Evolutionary conservation across 2,329 filamentous ascomycete genomes (phyloP).

Genomic region (Alternaria sp.): DNA sequence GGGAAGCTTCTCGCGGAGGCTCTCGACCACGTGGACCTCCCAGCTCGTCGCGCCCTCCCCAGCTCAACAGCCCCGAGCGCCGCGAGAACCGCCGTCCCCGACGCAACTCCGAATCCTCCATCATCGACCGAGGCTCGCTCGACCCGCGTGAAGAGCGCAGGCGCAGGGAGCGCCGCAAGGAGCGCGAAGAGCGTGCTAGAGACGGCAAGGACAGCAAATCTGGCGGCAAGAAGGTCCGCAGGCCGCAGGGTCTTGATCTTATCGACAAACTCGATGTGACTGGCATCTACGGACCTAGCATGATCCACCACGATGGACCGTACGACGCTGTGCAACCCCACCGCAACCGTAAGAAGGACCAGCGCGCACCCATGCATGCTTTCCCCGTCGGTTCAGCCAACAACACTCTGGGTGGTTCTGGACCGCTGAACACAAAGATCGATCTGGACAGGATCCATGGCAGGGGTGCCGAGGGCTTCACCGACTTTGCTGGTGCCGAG

Average conservation of each 20-base stretch:
- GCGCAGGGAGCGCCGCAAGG: slow-evolving; percentile 56
- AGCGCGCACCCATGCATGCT: slow-evolving; percentile 91
- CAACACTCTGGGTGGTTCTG: slow-evolving; percentile 86
- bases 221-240: slow-evolving; percentile 40
- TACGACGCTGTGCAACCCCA: slow-evolving; percentile 97
- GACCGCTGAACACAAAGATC: slow-evolving; percentile 79
- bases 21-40: slow-evolving; percentile 48
- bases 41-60: slow-evolving; percentile 47
- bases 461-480: slow-evolving; percentile 81
- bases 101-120: slow-evolving; percentile 81
- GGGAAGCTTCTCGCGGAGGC: slow-evolving; percentile 49
- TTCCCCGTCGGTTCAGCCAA: slow-evolving; percentile 93
- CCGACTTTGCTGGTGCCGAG: slow-evolving; percentile 67
- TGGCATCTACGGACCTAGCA: slow-evolving; percentile 89
- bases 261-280: slow-evolving; percentile 98
- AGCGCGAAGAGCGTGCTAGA: slow-evolving; percentile 55
- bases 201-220: slow-evolving; percentile 31
- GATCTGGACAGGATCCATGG: slow-evolving; percentile 92
- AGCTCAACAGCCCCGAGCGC: slow-evolving; percentile 46
- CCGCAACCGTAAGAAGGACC: slow-evolving; percentile 83
- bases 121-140: slow-evolving; percentile 67
- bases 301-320: slow-evolving; percentile 96
- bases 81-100: slow-evolving; percentile 62
- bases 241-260: slow-evolving; percentile 71
- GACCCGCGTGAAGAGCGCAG: slow-evolving; percentile 68